A percentile compares a stretch with the other conserved stretches of the same genome.
These are phyloP conservation scores for Fusarium begoniae DNA, from an alignment of 2,329 filamentous ascomycete genomes.

Conservation along the genomic window DNA sequence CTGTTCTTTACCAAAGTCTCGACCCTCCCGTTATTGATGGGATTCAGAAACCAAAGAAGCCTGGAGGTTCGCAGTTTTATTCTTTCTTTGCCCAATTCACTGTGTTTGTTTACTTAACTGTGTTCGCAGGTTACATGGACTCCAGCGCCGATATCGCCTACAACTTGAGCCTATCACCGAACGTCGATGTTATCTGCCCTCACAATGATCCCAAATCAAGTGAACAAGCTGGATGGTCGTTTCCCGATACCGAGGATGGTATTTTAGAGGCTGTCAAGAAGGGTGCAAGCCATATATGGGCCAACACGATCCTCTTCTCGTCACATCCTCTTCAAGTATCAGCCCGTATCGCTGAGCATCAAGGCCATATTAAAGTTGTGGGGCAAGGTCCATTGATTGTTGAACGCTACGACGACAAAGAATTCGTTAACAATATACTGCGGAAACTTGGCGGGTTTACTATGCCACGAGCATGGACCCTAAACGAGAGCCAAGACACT, in stretches of 20 bases:
- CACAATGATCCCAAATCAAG: slow-evolving; percentile 3
- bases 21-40: slow-evolving; percentile 58
- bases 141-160: slow-evolving; percentile 34
- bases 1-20: slow-evolving; percentile 57
- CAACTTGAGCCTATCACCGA: slow-evolving; percentile 20
- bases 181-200: slow-evolving; percentile 21
- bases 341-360: slow-evolving; percentile 40
- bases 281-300: slow-evolving; percentile 58
- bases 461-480: slow-evolving; percentile 50
- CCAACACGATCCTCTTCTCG: slow-evolving; percentile 60
- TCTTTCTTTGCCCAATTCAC: background rate
- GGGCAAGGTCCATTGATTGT: slow-evolving; percentile 58
- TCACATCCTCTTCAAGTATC: slow-evolving; percentile 59
- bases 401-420: slow-evolving; percentile 61
- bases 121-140: slow-evolving; percentile 29
- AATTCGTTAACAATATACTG: slow-evolving; percentile 56
- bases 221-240: slow-evolving; percentile 23
- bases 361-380: slow-evolving; percentile 49
- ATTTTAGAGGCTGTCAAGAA: slow-evolving; percentile 46
- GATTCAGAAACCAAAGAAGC: slow-evolving; percentile 59
- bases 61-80: slow-evolving; percentile 42
- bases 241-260: slow-evolving; percentile 32
- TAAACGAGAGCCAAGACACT: slow-evolving; percentile 15
- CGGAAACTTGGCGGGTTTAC: slow-evolving; percentile 49
- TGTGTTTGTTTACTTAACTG: background rate